A percentile compares a stretch with the other conserved stretches of the same genome.
These are phyloP conservation scores for Phytophthora litchii DNA, from an alignment of 352 stramenopile species.

Conservation along the genomic window DNA sequence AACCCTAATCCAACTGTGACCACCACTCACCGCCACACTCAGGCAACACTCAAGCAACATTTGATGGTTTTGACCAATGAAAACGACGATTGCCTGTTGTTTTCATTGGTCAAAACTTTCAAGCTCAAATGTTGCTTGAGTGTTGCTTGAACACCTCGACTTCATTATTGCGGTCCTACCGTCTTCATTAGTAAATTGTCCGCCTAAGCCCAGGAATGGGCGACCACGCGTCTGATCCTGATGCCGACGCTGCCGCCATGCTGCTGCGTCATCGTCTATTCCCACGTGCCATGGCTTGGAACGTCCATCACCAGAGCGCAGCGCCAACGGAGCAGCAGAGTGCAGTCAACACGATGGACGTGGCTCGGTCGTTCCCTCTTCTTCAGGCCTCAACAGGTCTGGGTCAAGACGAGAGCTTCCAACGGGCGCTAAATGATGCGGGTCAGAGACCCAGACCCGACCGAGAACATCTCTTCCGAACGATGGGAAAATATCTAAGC, in stretches of 20 bases:
- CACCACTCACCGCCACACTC: constrained; percentile 22
- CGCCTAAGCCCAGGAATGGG: no score
- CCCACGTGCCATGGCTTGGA: constrained; percentile 68
- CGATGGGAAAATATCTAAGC: constrained; percentile 60
- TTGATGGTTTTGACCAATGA: no score
- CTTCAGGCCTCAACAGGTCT: constrained; percentile 31
- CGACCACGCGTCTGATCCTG: constrained; percentile 6
- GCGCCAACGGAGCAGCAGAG: constrained; percentile 16
- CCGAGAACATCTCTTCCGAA: constrained; percentile 54
- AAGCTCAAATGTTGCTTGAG: no score
- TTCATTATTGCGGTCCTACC: background rate
- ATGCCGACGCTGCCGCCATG: constrained; percentile 30
- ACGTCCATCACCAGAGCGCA: constrained; percentile 40
- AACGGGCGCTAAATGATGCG: background rate
- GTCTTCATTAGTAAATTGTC: constrained; percentile 13
- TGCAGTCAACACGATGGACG: constrained; percentile 22
- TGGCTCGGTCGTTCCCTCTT: constrained; percentile 47
- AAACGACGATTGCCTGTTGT: no score
- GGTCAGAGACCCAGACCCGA: constrained; percentile 1
- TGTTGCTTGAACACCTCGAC: no score
- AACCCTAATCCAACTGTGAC: constrained; percentile 8
- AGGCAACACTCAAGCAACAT: no score
- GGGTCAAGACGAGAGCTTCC: background rate
- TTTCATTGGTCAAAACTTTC: constrained; percentile 3
- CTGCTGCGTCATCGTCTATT: constrained; percentile 67